Evolutionary conservation across 805 yeast genomes (phyloP), one percentile per base, ranked within the genome.

Genomic region (Barnettozyma pratensis): DNA sequence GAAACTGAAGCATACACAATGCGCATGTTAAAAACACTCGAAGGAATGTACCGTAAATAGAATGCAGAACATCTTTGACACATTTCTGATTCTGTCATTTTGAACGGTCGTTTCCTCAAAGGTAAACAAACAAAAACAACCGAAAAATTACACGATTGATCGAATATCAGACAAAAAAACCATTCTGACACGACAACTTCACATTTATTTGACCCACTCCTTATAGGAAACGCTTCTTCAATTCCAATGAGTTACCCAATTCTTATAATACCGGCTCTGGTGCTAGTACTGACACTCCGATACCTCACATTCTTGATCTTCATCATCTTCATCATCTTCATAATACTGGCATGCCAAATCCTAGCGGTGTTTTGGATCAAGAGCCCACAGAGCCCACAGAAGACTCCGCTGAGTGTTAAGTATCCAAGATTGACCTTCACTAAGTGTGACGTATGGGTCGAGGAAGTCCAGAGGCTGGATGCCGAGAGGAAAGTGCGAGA

Each of bases 351-450:
- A 31, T 31, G 11, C 11, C 34, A 8, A 31, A 11, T 11, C 11
- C 8, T 27, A 38, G 39, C 41, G 1, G 36, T 53, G 19, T 19
- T 19, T 1, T 39, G 46, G 7, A 4, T 48, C 3, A 37, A 57
- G 0, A 14, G 42, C 7, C 40, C 49, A 5, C 51, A 56, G 25
- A 53, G 45, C 19, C 26, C 2, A 30, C 31, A 36, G 3, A 52
- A 39, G 3, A 29, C 4, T 3, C 42, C 36, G 4, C 14, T 54
- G 1, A 42, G 56, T 5, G 4, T 36, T 1, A 47, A 46, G 40
- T 57, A 61, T 41, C 62, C 62, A 11, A 50, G 60, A 35, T 39
- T 67, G 30, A 42, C 44, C 19, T 67, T 66, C 57, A 63, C 69
- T 0, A 49, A 46, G 14, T 35, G 43, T 1, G 54, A 51, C 1